Evolutionary conservation across 192 early-diverging fungal species (phyloP).

Genomic region (Rhizophagus clarus): DNA sequence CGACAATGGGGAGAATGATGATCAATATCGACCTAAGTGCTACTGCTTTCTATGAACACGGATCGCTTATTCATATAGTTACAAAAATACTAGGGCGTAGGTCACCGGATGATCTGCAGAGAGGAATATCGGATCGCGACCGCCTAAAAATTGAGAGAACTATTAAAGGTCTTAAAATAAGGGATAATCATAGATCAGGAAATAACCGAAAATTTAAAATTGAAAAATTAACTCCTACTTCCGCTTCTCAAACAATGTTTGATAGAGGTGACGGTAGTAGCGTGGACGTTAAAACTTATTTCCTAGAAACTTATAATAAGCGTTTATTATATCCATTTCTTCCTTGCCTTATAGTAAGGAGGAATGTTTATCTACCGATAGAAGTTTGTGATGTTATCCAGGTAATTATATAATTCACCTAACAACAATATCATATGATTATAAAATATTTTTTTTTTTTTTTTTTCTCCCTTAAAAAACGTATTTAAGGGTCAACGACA

Average conservation of each 20-base stretch:
- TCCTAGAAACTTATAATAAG: constrained; percentile 53
- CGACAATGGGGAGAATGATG: constrained; percentile 49
- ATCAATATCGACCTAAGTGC: constrained; percentile 73
- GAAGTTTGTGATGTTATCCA: constrained; percentile 82
- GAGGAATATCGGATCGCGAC: constrained; percentile 46
- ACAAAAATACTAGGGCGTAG: constrained; percentile 64
- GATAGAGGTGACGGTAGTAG: constrained; percentile 47
- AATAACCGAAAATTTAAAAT: constrained; percentile 72
- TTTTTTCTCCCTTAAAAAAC: not conserved
- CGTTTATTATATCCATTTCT: constrained; percentile 59
- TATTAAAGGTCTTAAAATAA: constrained; percentile 56
- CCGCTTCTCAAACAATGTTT: constrained; percentile 76
- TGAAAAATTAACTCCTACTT: constrained; percentile 60
- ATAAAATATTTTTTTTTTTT: not conserved
- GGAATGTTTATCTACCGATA: constrained; percentile 78
- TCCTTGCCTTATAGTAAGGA: constrained; percentile 79
- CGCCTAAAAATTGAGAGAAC: constrained; percentile 46
- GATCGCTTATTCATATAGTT: constrained; percentile 70
- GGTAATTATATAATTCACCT: constrained; percentile 6
- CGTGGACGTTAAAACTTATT: constrained; percentile 76
- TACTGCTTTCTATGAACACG: constrained; percentile 64
- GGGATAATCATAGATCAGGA: constrained; percentile 61
- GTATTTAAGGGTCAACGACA: constrained; percentile 75
- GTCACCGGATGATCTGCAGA: constrained; percentile 44
- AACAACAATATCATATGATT: no score